Base-by-base conservation (phyloP, 768 basidiomycete species). In the Naganishia onofrii region DNA sequence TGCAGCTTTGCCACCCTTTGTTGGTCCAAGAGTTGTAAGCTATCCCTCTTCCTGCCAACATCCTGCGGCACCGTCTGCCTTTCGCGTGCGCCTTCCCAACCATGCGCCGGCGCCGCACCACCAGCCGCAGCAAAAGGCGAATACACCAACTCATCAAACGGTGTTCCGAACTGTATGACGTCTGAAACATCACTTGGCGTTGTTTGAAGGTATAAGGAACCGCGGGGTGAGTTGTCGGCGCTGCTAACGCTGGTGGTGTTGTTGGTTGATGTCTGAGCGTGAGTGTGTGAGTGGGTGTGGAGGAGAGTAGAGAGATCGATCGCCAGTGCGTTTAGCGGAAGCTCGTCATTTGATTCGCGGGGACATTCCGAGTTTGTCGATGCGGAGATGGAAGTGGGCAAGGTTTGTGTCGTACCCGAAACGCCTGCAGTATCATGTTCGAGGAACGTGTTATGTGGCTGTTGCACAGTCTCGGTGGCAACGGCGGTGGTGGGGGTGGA, bases 101-200 rank as follows among this genome's bases (percentile, higher is more conserved):
- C n/a, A n/a, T n/a, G n/a, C n/a, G n/a, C n/a, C n/a, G n/a, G n/a
- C n/a, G n/a, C n/a, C n/a, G n/a, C n/a, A n/a, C n/a, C n/a, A n/a
- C n/a, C n/a, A n/a, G n/a, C n/a, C n/a, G n/a, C n/a, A n/a, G 12
- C 29, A 4, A 29, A 34, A 58, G 31, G 31, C 57, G 57, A 19
- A 15, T 4, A 19, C 1, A 56, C 3, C 26, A 31, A 3, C 54
- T 56, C 54, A 7, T 56, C 54, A 31, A 32, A 56, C 29, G 54
- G 54, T 34, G 32, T 56, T 7, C 28, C 29, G 54, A 56, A 56
- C 29, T 56, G 57, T 19, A 13, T 4, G 7, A 23, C 1, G n/a
- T 58, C 57, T 1, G 57, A 58, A 38, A 58, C 57, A 23, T 58
- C 57, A 31, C 57, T 58, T n/a, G 57, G 57, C 57, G 57, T 58